Conservation (phyloP, 2,329 filamentous ascomycete species). For the Fusarium setosum region DNA sequence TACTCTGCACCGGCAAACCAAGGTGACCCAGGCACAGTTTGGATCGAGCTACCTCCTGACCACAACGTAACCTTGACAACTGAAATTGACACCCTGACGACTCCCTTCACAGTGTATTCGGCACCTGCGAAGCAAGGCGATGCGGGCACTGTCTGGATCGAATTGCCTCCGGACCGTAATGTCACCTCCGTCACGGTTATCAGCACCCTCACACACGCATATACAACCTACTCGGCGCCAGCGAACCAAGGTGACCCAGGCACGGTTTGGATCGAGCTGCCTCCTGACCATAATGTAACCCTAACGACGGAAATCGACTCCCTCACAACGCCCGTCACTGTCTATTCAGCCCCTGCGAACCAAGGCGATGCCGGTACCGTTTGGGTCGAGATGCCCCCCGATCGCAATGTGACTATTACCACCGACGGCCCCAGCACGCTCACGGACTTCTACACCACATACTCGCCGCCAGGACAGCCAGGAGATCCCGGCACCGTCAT, state of each 20-base stretch:
- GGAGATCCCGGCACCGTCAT: constrained; percentile 21
- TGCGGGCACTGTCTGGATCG: not conserved
- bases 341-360: constrained; percentile 9
- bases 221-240: constrained; percentile 9
- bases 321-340: constrained; percentile 17
- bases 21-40: constrained; percentile 16
- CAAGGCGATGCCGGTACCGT: constrained; percentile 17
- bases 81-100: not conserved
- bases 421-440: constrained; percentile 9
- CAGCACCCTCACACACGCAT: not conserved
- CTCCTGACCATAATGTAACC: not conserved
- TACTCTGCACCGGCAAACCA: constrained; percentile 6
- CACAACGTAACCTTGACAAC: constrained; percentile 4
- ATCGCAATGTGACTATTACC: constrained; percentile 16
- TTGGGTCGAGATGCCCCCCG: constrained; percentile 1
- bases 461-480: not conserved
- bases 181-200: constrained; percentile 1
- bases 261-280: no score
- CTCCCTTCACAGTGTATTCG: constrained; percentile 6
- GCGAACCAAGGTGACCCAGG: not conserved
- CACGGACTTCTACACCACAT: constrained; percentile 8
- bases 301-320: not conserved
- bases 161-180: not conserved
- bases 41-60: constrained; percentile 2
- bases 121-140: constrained; percentile 7